Conservation (phyloP, 148 eudicot species). For the Agrostemma githago region DNA sequence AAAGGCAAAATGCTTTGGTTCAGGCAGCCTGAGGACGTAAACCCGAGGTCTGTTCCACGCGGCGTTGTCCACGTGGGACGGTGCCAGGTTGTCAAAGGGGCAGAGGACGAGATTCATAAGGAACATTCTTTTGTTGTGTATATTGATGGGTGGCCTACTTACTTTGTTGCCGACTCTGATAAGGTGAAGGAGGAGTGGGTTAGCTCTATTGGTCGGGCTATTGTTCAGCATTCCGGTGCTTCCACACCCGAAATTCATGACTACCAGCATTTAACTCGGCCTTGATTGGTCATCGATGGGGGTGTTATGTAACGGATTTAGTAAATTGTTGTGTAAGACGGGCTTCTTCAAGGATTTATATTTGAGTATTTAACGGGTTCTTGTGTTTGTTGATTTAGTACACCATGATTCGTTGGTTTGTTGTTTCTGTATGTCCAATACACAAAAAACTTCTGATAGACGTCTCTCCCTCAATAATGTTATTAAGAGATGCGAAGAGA, state of each 20-base stretch:
- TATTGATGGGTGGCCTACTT: conserved; percentile 51
- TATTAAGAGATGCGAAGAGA: too few species aligned
- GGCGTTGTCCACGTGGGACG: conserved; percentile 64
- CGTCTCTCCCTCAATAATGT: too few species aligned
- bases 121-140: conserved; percentile 60
- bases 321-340: too few species aligned
- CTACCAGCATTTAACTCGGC: conserved; percentile 29
- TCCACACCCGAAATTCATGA: conserved; percentile 57
- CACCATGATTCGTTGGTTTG: too few species aligned
- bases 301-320: too few species aligned
- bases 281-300: not conserved
- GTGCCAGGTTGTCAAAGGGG: conserved; percentile 71
- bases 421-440: too few species aligned
- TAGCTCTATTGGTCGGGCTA: conserved; percentile 73
- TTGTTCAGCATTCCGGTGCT: conserved; percentile 67
- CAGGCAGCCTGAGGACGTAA: conserved; percentile 50
- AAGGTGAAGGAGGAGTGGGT: conserved; percentile 92
- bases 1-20: conserved; percentile 90
- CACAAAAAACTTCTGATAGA: too few species aligned
- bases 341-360: too few species aligned
- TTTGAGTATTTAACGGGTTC: too few species aligned
- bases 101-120: conserved; percentile 61
- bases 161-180: conserved; percentile 78
- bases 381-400: not conserved
- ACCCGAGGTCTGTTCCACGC: conserved; percentile 54